Evolutionary conservation across 2,329 filamentous ascomycete species (phyloP).

Genomic region (Sclerotinia spermophila): DNA sequence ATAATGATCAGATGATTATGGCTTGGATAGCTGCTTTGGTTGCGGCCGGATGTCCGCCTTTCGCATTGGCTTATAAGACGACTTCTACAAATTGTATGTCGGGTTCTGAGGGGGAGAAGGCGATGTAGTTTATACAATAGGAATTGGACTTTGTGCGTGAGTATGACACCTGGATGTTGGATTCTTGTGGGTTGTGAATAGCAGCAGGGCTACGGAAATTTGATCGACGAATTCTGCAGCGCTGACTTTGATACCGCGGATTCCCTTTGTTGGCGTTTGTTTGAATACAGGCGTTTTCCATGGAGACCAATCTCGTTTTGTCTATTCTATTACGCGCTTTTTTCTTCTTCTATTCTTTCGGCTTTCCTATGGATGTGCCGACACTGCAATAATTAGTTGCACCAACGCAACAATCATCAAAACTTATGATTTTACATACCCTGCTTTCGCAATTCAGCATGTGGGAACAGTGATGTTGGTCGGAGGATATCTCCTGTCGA

Average conservation of each 20-base stretch:
- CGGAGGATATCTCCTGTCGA: background rate
- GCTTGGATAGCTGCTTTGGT: conserved; percentile 12
- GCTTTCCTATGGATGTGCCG: background rate
- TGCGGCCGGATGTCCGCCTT: conserved; percentile 3
- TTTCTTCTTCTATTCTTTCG: background rate
- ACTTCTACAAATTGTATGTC: background rate
- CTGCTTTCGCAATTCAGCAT: background rate
- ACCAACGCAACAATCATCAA: background rate
- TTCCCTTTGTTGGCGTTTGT: background rate
- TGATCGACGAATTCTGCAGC: background rate
- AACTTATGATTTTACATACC: background rate
- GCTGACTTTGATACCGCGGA: background rate
- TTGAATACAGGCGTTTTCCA: background rate
- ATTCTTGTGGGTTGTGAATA: background rate
- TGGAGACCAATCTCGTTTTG: background rate
- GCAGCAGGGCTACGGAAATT: background rate
- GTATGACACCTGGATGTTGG: background rate
- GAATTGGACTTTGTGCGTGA: background rate
- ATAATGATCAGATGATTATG: conserved; percentile 10
- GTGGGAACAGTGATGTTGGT: background rate
- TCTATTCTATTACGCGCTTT: background rate
- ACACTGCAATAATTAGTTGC: background rate
- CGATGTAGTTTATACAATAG: background rate
- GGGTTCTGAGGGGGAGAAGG: background rate
- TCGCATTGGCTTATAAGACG: background rate